Base-by-base conservation (phyloP, 352 stramenopile species). In the Pythium utonaiense region DNA sequence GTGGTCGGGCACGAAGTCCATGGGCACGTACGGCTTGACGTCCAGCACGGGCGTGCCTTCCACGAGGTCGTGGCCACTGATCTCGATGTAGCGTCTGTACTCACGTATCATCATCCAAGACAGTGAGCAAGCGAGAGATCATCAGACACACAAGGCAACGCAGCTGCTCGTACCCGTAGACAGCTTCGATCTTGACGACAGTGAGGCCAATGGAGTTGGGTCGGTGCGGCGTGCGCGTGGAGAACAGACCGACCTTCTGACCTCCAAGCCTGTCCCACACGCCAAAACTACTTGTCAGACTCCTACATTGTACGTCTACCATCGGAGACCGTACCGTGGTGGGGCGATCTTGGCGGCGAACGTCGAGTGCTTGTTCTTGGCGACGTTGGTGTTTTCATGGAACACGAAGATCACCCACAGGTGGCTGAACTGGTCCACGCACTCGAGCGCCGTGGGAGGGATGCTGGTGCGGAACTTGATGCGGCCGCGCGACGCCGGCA, bases 21-120 rank as follows among this genome's bases (percentile, higher is more conserved):
- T 84, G 13, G 83, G 82, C 41, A 99, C 96, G 70, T 98, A 99
- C 10, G 97, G 97, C 75, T 99, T 99, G 51, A 99, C 91, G 69
- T 99, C 97, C 19, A 99, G 74, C 30, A 99, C 88, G 0, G 97
- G 97, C 22, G 97, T 99, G 51, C 96, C 96, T 71, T 99, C 86
- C 45, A 98, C 85, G 8, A 98, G 81, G 66, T 98, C 95, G 47
- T 98, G 83, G 31, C 93, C 94, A 54, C 89, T 91, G 62, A 98
- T 93, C 38, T 96, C 82, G 45, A 98, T 89, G 44, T 68, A 83
- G 16, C 79, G 77, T 28, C 74, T 85, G 41, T 27, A 27, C n/a
- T n/a, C n/a, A n/a, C 12, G 17, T 22, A 62, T 0, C 36, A 31
- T 13, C 24, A 31, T 14, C n/a, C 52, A 19, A 28, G 30, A 28